A percentile compares a stretch with the other conserved stretches of the same genome.
Conservation (phyloP, 129 eudicot species). For the Cynara cardunculus region DNA sequence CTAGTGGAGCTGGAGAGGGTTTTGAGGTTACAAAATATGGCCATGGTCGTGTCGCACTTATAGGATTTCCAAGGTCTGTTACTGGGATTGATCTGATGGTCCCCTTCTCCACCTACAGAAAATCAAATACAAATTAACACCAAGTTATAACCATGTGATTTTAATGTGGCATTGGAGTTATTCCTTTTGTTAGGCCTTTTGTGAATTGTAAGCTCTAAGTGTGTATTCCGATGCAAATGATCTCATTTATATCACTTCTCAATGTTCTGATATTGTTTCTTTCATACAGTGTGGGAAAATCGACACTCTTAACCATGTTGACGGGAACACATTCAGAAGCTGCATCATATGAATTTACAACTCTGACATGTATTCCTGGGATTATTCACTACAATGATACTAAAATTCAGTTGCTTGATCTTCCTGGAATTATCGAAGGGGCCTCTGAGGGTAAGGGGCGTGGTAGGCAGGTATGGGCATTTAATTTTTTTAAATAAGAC, state of each 20-base stretch:
- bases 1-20: constrained; percentile 94
- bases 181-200: background rate
- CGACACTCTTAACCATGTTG: constrained; percentile 84
- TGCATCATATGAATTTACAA: constrained; percentile 96
- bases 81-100: background rate
- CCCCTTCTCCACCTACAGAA: background rate
- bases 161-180: background rate
- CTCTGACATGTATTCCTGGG: constrained; percentile 96
- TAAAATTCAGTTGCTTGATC: constrained; percentile 94
- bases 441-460: constrained; percentile 99
- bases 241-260: background rate
- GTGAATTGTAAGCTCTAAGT: background rate
- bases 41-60: constrained; percentile 94
- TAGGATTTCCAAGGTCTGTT: constrained; percentile 95
- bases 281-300: constrained; percentile 77
- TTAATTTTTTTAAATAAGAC: background rate
- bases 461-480: constrained; percentile 81
- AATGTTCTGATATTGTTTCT: background rate
- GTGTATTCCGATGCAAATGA: background rate
- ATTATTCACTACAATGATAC: constrained; percentile 94
- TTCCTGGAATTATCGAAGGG: constrained; percentile 99
- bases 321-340: constrained; percentile 99
- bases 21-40: constrained; percentile 97
- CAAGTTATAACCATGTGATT: constrained; percentile 1
- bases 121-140: background rate